Evolutionary conservation across 257 asterid genomes (phyloP).

Genomic region (Capsicum baccatum): DNA sequence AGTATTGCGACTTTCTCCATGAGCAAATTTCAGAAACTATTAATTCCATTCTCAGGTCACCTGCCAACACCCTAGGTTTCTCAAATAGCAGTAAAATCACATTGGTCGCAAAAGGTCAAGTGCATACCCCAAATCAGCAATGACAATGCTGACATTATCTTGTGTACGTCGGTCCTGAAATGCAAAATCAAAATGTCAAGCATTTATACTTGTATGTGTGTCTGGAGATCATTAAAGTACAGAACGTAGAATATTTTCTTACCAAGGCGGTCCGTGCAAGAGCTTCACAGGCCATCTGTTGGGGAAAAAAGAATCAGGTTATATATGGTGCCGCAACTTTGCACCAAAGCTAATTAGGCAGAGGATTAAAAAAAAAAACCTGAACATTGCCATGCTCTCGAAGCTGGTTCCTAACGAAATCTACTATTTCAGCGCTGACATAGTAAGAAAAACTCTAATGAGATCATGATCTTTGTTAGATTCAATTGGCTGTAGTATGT

Average conservation of each 20-base stretch:
- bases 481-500: not conserved
- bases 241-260: constrained; percentile 32
- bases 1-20: not conserved
- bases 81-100: constrained; percentile 22
- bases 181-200: not conserved
- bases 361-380: constrained; percentile 38
- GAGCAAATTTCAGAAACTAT: not conserved
- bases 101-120: constrained; percentile 24
- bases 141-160: constrained; percentile 87
- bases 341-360: not conserved
- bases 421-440: constrained; percentile 72
- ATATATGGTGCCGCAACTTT: constrained; percentile 22
- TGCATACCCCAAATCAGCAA: constrained; percentile 94
- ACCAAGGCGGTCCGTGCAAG: constrained; percentile 88
- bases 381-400: constrained; percentile 84
- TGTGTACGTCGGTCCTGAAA: constrained; percentile 75
- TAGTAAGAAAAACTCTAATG: not conserved
- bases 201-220: not conserved
- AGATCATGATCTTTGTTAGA: not conserved
- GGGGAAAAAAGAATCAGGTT: constrained; percentile 10
- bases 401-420: constrained; percentile 77
- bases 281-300: constrained; percentile 87
- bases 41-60: not conserved
- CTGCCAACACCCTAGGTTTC: not conserved
- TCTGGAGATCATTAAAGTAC: not conserved